Conservation (phyloP, 495 filamentous ascomycete genomes). For the Neurospora sp. region DNA sequence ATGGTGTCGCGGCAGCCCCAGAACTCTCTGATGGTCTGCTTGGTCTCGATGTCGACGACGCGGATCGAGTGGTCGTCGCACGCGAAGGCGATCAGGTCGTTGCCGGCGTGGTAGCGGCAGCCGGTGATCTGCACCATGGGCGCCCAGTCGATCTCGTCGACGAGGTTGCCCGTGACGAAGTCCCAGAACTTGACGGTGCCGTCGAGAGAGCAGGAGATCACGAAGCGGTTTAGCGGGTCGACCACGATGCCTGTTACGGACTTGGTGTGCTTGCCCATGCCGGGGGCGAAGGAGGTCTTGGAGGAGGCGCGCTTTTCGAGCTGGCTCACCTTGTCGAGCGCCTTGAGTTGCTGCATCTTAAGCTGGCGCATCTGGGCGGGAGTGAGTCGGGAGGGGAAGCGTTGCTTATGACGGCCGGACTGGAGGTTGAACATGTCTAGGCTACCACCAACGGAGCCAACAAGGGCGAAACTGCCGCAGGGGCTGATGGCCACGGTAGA, state of each 20-base stretch:
- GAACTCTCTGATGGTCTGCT: constrained; percentile 80
- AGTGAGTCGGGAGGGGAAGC: constrained; percentile 64
- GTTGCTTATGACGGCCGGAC: constrained; percentile 74
- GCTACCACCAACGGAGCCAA: constrained; percentile 71
- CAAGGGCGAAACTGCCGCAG: constrained; percentile 88
- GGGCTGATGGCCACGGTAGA: constrained; percentile 79
- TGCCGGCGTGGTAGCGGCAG: constrained; percentile 66
- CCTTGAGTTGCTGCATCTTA: constrained; percentile 42
- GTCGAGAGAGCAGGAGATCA: constrained; percentile 80
- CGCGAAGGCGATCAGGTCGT: constrained; percentile 78
- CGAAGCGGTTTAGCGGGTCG: constrained; percentile 69
- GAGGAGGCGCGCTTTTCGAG: constrained; percentile 24
- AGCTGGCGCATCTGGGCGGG: constrained; percentile 54
- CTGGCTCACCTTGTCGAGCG: constrained; percentile 37
- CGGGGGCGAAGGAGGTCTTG: constrained; percentile 30
- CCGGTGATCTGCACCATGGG: constrained; percentile 67
- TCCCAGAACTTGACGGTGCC: constrained; percentile 99
- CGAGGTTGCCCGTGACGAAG: constrained; percentile 63
- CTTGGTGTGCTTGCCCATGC: constrained; percentile 59
- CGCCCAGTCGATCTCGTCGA: constrained; percentile 78
- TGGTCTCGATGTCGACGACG: constrained; percentile 83
- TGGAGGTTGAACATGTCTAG: constrained; percentile 96
- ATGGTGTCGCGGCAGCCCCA: constrained; percentile 77
- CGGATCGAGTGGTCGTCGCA: constrained; percentile 85
- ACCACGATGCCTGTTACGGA: constrained; percentile 77